Evolutionary conservation across 202 grass and related monocot genomes (phyloP), one percentile per base, ranked within the genome.

Genomic region (Zizania palustris): DNA sequence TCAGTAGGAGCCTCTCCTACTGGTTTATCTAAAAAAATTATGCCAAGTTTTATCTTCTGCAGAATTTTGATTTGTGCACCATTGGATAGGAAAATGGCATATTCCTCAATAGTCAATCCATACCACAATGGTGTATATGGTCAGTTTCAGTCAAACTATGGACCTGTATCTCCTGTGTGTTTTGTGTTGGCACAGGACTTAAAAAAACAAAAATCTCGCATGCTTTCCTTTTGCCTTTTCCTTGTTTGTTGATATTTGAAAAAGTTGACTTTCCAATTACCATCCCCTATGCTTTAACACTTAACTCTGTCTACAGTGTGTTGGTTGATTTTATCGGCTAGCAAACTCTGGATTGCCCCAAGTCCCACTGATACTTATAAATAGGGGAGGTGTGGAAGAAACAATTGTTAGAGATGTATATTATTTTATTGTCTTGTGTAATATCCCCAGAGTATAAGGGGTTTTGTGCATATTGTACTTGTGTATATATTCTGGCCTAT

Each of bases 21-120:
- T n/a, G n/a, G n/a, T n/a, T n/a, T n/a, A n/a, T n/a, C n/a, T n/a
- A n/a, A n/a, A n/a, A n/a, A n/a, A n/a, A n/a, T n/a, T n/a, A n/a
- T n/a, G n/a, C n/a, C n/a, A n/a, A 65, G 14, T 46, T 74, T 61
- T 15, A 5, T 11, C 22, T 13, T 39, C 7, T 60, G 28, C 21
- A 22, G 55, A 45, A 60, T 44, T 21, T 61, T 61, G 71, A 74
- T 73, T 56, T 72, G 34, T 38, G 3, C 28, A 28, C 28, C 28
- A 28, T 28, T 28, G 28, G 28, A 28, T 28, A 28, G 28, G 28
- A 28, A 28, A 28, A 28, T 28, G 28, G 28, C 28, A 28, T 28
- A 28, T 28, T 28, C 41, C 56, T 12, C 56, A 35, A n/a, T n/a
- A n/a, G n/a, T n/a, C n/a, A n/a, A 18, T 60, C 45, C 56, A 61